Conservation (phyloP, 78 protist species). For the Speleostelium caveatum region DNA sequence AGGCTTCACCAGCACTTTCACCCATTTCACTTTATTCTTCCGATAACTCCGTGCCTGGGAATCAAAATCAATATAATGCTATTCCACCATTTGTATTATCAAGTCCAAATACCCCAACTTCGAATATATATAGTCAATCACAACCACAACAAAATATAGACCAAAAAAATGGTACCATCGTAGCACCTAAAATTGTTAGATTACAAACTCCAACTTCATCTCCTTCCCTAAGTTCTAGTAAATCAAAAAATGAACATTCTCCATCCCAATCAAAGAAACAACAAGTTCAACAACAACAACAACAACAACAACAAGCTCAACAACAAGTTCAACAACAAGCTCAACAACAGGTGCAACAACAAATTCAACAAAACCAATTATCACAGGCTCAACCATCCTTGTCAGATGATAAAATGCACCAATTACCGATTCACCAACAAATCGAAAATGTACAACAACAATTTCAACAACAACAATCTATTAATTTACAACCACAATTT, state of each 20-base stretch:
- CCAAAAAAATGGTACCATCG: conserved; percentile 15
- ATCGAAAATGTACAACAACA: conserved; percentile 1
- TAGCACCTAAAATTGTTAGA: conserved; percentile 74
- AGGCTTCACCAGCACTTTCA: conserved; percentile 49
- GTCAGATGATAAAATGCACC: no score
- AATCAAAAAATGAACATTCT: conserved; percentile 9
- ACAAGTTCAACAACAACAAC: conserved; percentile 21
- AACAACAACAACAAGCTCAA: neutral
- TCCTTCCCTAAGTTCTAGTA: conserved; percentile 17
- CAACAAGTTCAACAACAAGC: neutral
- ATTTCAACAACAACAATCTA: conserved; percentile 21
- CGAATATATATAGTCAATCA: neutral
- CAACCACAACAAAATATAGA: conserved; percentile 1
- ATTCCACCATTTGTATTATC: conserved; percentile 70
- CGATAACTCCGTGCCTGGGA: neutral
- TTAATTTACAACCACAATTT: neutral
- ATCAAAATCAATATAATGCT: neutral
- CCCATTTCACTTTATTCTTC: conserved; percentile 68
- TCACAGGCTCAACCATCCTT: neutral
- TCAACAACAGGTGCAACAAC: neutral
- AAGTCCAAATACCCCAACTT: neutral
- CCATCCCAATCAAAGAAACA: neutral
- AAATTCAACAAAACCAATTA: neutral
- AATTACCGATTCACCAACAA: neutral
- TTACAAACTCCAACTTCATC: conserved; percentile 71